These are phyloP conservation scores for Hypsizygus ulmarius DNA, from an alignment of 1,284 basidiomycete species.

Conservation along the genomic window DNA sequence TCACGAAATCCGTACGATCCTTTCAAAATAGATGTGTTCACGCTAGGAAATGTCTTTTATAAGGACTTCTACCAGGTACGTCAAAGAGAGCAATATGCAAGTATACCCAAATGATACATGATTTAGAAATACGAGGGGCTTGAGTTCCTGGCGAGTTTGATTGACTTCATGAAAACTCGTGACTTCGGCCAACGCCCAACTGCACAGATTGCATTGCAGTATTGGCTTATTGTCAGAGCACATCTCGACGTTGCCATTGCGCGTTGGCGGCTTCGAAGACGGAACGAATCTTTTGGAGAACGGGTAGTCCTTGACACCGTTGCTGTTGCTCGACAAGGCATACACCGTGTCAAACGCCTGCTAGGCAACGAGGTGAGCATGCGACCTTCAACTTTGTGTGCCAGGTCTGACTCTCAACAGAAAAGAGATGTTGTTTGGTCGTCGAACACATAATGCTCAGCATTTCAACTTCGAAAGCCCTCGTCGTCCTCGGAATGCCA, in stretches of 20 bases:
- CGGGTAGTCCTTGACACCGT: neutral
- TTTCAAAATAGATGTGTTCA: no score
- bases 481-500: no score
- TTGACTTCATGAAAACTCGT: constrained; percentile 22
- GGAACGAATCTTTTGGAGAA: constrained; percentile 3
- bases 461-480: no score
- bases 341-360: no score
- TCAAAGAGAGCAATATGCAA: no score
- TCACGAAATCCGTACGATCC: constrained; percentile 24
- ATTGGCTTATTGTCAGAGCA: constrained; percentile 1
- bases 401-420: no score
- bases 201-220: constrained; percentile 18
- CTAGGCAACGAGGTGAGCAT: no score
- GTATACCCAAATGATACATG: no score
- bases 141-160: constrained; percentile 23
- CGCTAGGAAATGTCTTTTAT: constrained; percentile 27
- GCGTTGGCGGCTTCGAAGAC: constrained; percentile 4
- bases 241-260: neutral
- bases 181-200: constrained; percentile 21
- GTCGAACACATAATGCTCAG: no score
- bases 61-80: constrained; percentile 25
- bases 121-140: constrained; percentile 25
- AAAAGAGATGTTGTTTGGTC: no score
- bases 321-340: neutral
- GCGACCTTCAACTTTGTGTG: no score